Conservation (phyloP, 805 yeast species). For the Candida tibetensis region DNA sequence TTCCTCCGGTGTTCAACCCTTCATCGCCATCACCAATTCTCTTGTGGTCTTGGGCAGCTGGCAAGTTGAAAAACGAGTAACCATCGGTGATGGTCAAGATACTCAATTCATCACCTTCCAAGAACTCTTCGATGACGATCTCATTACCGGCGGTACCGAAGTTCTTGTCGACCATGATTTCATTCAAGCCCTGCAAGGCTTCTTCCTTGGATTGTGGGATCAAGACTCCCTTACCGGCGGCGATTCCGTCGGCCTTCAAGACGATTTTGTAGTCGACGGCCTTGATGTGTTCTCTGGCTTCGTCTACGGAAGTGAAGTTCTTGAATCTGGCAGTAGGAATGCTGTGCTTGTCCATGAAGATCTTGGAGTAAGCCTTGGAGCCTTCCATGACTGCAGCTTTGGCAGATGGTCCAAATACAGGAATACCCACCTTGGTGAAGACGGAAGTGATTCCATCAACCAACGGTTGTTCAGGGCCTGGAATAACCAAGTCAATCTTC, state of each 20-base stretch:
- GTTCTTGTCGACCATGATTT: conserved; percentile 83
- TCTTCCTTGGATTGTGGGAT: conserved; percentile 84
- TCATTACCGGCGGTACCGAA: conserved; percentile 92
- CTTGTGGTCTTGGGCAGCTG: conserved; percentile 98
- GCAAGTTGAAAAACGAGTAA: conserved; percentile 82
- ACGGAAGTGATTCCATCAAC: conserved; percentile 84
- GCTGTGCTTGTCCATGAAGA: conserved; percentile 85
- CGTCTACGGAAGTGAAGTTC: conserved; percentile 73
- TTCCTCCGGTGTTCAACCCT: conserved; percentile 98
- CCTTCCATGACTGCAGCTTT: conserved; percentile 95
- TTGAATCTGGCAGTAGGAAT: conserved; percentile 94
- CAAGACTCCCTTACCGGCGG: conserved; percentile 98
- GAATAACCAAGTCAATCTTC: conserved; percentile 71
- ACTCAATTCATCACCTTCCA: conserved; percentile 96
- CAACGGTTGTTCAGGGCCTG: conserved; percentile 99
- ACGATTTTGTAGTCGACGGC: conserved; percentile 73
- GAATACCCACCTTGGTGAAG: conserved; percentile 81
- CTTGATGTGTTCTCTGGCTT: conserved; percentile 70
- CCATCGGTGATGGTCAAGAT: conserved; percentile 93
- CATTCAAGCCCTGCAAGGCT: conserved; percentile 78
- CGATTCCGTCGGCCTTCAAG: conserved; percentile 95
- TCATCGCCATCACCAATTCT: conserved; percentile 89
- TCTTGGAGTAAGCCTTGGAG: conserved; percentile 90
- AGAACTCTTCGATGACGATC: conserved; percentile 91
- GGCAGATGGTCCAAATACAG: conserved; percentile 94